Conservation (phyloP, 2,329 filamentous ascomycete genomes). For the Neurospora sp. region DNA sequence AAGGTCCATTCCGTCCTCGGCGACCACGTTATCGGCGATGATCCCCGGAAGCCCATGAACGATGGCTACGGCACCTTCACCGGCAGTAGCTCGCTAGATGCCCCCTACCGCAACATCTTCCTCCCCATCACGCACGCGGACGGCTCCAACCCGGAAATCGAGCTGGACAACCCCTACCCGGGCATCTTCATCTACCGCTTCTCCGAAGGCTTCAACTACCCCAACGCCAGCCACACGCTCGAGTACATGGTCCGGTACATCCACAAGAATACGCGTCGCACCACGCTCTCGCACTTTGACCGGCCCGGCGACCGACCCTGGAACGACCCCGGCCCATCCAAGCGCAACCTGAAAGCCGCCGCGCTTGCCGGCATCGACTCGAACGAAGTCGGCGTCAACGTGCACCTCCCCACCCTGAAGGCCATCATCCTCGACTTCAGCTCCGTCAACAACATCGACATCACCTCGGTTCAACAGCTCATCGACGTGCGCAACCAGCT, state of each 20-base stretch:
- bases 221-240: constrained; percentile 82
- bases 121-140: constrained; percentile 80
- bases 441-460: constrained; percentile 86
- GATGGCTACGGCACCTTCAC: constrained; percentile 44
- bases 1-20: constrained; percentile 76
- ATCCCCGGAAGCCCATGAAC: constrained; percentile 36
- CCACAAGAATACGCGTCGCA: constrained; percentile 63
- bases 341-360: constrained; percentile 23
- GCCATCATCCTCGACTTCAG: constrained; percentile 93
- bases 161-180: constrained; percentile 73
- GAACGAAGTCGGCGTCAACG: constrained; percentile 10
- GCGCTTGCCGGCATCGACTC: constrained; percentile 12
- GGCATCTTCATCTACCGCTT: constrained; percentile 96
- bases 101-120: constrained; percentile 66
- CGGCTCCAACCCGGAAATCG: constrained; percentile 77
- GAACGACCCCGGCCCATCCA: constrained; percentile 80
- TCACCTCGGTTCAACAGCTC: constrained; percentile 83
- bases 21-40: constrained; percentile 60
- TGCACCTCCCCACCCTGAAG: constrained; percentile 24
- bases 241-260: constrained; percentile 66
- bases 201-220: constrained; percentile 91
- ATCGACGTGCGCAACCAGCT: constrained; percentile 94
- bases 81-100: constrained; percentile 29
- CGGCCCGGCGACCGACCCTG: constrained; percentile 74
- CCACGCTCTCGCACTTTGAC: constrained; percentile 56